Evolutionary conservation across 2,329 filamentous ascomycete species (phyloP).

Genomic region (Apiospora saccharicola): DNA sequence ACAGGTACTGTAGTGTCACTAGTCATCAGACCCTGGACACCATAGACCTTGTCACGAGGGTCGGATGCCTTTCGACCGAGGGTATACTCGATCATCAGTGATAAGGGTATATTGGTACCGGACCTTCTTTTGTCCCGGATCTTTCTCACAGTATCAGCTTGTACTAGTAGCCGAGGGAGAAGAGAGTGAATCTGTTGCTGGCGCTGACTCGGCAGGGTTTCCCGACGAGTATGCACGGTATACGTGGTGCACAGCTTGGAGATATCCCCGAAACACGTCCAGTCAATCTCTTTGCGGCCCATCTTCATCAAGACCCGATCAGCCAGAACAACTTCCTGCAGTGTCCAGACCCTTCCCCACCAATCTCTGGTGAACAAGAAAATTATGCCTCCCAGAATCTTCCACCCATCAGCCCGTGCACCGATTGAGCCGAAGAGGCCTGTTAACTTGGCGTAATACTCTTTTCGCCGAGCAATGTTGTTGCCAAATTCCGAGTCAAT

Average conservation of each 20-base stretch:
- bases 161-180: background rate
- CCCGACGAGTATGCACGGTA: background rate
- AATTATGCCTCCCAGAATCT: background rate
- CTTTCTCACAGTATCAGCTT: background rate
- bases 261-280: background rate
- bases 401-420: background rate
- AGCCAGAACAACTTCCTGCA: background rate
- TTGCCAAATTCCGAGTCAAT: background rate
- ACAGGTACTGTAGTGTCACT: background rate
- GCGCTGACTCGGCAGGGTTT: background rate
- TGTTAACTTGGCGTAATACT: background rate
- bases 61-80: background rate
- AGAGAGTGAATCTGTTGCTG: background rate
- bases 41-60: conserved; percentile 1
- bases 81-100: background rate
- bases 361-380: background rate
- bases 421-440: background rate
- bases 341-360: background rate
- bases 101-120: background rate
- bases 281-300: background rate
- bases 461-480: background rate
- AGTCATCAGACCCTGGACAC: background rate
- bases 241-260: background rate
- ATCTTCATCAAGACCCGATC: conserved; percentile 1
- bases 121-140: background rate